These are phyloP conservation scores for Cavenderia fasciculata DNA, from an alignment of 78 protist species.

Conservation along the genomic window DNA sequence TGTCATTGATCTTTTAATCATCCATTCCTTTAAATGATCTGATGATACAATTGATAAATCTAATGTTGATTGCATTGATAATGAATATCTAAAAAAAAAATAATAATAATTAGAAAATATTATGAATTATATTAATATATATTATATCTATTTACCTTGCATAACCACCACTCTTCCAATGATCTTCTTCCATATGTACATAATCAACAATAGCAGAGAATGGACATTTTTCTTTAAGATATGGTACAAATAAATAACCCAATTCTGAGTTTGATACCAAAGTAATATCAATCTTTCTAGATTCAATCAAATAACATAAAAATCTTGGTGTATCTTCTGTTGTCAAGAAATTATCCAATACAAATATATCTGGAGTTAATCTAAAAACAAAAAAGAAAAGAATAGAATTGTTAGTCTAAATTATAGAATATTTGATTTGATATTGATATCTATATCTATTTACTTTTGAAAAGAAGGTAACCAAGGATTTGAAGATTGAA, in stretches of 20 bases:
- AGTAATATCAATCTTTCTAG: constrained; percentile 35
- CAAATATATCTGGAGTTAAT: constrained; percentile 32
- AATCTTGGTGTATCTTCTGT: constrained; percentile 23
- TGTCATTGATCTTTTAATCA: neutral
- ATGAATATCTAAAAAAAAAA: too few relatives aligned
- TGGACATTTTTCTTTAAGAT: neutral
- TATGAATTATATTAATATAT: too few relatives aligned
- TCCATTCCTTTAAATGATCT: constrained; percentile 54
- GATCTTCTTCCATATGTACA: constrained; percentile 61
- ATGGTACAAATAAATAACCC: constrained; percentile 44
- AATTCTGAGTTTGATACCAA: constrained; percentile 43
- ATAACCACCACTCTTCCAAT: constrained; percentile 73
- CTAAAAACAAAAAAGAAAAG: neutral
- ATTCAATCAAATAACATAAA: constrained; percentile 26
- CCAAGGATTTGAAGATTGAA: constrained; percentile 44
- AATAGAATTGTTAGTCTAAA: neutral
- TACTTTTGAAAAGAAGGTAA: constrained; percentile 25
- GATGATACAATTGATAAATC: constrained; percentile 41
- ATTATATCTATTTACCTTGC: too few relatives aligned
- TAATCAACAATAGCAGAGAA: constrained; percentile 4
- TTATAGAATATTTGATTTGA: too few relatives aligned
- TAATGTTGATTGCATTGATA: neutral
- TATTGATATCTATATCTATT: neutral
- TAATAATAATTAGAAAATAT: too few relatives aligned
- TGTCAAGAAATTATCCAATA: constrained; percentile 15